Evolutionary conservation across 2,329 filamentous ascomycete genomes (phyloP), one percentile per base, ranked within the genome.

Genomic region (Xylogone sp.): DNA sequence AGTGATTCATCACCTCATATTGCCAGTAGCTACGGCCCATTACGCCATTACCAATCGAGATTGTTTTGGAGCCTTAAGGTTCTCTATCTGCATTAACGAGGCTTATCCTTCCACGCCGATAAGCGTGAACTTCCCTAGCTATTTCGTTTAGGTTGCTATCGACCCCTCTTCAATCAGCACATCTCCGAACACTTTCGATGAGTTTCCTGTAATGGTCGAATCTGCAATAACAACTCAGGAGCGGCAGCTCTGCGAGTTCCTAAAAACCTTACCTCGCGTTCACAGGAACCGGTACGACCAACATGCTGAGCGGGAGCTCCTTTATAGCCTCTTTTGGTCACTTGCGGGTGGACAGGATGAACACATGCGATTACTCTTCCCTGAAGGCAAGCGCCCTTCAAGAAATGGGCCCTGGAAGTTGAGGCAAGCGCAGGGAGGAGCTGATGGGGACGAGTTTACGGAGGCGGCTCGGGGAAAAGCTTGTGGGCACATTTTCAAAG

Each of bases 401-500:
- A 70, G 75, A n/a, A 74, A 73, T 44, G 77, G 76, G 39, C 72
- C 75, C 43, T 87, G 92, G 79, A 94, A 88, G 69, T 76, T 99
- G 39, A 82, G 87, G 55, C 85, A 90, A 61, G 92, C 92, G 16
- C 95, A 99, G 67, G 93, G 92, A 18, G 90, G 90, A n/a, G 79
- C 90, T 52, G 91, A 96, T 65, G 93, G 94, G 10, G 90, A 93
- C 27, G 95, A 99, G 69, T 99, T 97, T 67, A 94, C 90, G 19
- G 88, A 93, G 59, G 87, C 88, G 6, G 94, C 94, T 13, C 84
- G 90, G 59, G 94, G 95, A 50, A 95, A 95, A 70, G 86, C 91
- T 45, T 99, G 94, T 68, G 95, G 94, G 3, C 95, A 99, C 74
- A 97, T 99, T 56, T 96, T 99, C 78, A 93, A 93, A 71, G 80